Evolutionary conservation across 768 basidiomycete species (phyloP), one percentile per base, ranked within the genome.

Genomic region (Brasilioporus rufonigricans): DNA sequence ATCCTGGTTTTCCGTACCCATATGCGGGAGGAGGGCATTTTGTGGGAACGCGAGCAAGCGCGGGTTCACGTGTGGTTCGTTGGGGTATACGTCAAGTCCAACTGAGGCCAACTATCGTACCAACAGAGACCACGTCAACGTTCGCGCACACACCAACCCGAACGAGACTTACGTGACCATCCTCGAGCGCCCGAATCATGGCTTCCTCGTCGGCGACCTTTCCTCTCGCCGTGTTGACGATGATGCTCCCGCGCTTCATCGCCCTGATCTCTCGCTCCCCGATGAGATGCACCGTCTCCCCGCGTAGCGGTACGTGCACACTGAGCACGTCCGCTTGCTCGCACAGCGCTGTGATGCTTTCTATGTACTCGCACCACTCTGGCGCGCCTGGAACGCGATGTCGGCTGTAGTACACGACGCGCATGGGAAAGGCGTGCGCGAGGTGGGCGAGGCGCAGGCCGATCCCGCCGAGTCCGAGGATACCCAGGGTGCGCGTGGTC

Each of bases 131-230:
- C n/a, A n/a, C n/a, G 13, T 27, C 36, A n/a, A 27, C 21, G 5
- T 48, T 38, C 32, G 1, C 11, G 18, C 11, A 76, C 91, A 65
- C 68, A 9, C n/a, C n/a, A n/a, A n/a, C n/a, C n/a, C n/a, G n/a
- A n/a, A n/a, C n/a, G n/a, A n/a, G n/a, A n/a, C n/a, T n/a, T 29
- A 94, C 93, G 71, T 96, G 93, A 9, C 92, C 93, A 60, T 87
- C 87, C 65, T 92, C 85, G 43, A 98, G 69, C n/a, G 93, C 93
- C 27, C 80, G 79, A 56, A 96, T 89, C 75, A 96, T 75, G 1
- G 91, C 95, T 8, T 80, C 83, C 71, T 96, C 91, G 59, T 96
- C 91, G 26, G 96, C 80, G 29, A 97, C 84, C 63, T 87, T 93
- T 7, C 95, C 95, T 8, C 93, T 74, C 21, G 92, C 91, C 4